These are phyloP conservation scores for Sordariomycetes sp. DNA, from an alignment of 2,329 filamentous ascomycete species.

Conservation along the genomic window DNA sequence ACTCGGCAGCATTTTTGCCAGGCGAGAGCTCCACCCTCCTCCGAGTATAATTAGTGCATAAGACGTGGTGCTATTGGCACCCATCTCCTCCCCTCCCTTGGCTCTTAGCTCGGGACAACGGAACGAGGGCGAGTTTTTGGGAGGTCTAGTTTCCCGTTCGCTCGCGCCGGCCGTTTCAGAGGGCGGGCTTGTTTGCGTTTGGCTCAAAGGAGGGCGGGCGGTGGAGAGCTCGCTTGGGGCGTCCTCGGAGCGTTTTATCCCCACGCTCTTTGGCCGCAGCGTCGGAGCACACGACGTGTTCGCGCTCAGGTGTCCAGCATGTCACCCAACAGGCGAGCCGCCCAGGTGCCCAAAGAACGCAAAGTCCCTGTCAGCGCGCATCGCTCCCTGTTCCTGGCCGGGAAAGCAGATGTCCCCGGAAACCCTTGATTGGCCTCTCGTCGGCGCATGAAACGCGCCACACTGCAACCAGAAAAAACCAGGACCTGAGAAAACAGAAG, in stretches of 20 bases:
- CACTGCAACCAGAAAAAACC: background rate
- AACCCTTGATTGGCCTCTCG: background rate
- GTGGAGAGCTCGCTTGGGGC: too few relatives aligned
- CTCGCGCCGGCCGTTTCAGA: too few relatives aligned
- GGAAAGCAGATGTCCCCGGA: background rate
- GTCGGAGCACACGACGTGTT: background rate
- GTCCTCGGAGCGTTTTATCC: too few relatives aligned
- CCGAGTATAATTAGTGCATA: background rate
- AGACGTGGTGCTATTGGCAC: background rate
- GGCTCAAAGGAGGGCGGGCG: too few relatives aligned
- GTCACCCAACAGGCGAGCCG: too few relatives aligned
- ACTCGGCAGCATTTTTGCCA: background rate
- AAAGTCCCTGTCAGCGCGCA: background rate
- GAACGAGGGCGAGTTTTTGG: background rate
- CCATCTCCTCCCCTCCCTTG: background rate
- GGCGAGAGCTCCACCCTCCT: background rate
- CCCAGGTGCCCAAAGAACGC: background rate
- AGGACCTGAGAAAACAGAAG: background rate
- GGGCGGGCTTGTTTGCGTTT: too few relatives aligned
- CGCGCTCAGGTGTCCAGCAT: background rate
- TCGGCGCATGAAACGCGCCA: background rate
- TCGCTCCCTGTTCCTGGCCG: background rate
- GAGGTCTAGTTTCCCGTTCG: too few relatives aligned
- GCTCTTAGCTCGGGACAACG: background rate
- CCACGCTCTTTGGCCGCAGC: background rate